Percentiles rank a stretch among this genome's conserved stretches.
phyloP scores from a whole-genome alignment of 805 yeast species.

The Schwanniomyces pseudopolymorphus region DNA sequence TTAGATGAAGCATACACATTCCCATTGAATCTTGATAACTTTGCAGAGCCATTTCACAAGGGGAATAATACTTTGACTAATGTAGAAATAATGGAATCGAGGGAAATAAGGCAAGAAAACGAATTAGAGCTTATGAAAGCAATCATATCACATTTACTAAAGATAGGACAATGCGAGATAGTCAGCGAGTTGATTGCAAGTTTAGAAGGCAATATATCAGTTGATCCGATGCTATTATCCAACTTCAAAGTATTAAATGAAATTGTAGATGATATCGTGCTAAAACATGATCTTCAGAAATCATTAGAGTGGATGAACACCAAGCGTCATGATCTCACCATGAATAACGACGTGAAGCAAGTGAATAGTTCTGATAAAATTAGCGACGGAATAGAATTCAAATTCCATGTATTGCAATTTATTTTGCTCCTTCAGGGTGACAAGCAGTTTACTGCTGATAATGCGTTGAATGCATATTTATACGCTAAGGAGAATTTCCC shows the following conservation, averaged over 20 bases:
- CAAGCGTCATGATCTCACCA: conserved; percentile 15
- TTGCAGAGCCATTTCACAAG: conserved; percentile 16
- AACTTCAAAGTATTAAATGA: conserved; percentile 28
- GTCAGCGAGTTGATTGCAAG: conserved; percentile 29
- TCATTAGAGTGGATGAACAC: conserved; percentile 35
- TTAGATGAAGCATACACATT: conserved; percentile 43
- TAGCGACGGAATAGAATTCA: conserved; percentile 32
- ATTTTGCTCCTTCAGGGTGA: conserved; percentile 26
- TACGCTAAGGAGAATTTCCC: conserved; percentile 39
- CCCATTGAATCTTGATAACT: conserved; percentile 31
- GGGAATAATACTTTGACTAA: background rate
- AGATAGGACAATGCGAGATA: conserved; percentile 38
- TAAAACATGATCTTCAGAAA: conserved; percentile 28
- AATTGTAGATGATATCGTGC: conserved; percentile 33
- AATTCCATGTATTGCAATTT: conserved; percentile 41
- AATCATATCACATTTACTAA: conserved; percentile 37
- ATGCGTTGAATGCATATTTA: conserved; percentile 32
- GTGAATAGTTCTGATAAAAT: conserved; percentile 3
- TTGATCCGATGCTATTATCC: conserved; percentile 22
- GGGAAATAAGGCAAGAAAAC: conserved; percentile 19
- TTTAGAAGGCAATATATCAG: conserved; percentile 13
- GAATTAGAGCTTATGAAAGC: conserved; percentile 34
- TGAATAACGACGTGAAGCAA: background rate
- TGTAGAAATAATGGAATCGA: conserved; percentile 7
- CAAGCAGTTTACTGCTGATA: conserved; percentile 15